Base-by-base conservation (phyloP, 2,329 filamentous ascomycete species). In the Diaporthe humulicola region DNA sequence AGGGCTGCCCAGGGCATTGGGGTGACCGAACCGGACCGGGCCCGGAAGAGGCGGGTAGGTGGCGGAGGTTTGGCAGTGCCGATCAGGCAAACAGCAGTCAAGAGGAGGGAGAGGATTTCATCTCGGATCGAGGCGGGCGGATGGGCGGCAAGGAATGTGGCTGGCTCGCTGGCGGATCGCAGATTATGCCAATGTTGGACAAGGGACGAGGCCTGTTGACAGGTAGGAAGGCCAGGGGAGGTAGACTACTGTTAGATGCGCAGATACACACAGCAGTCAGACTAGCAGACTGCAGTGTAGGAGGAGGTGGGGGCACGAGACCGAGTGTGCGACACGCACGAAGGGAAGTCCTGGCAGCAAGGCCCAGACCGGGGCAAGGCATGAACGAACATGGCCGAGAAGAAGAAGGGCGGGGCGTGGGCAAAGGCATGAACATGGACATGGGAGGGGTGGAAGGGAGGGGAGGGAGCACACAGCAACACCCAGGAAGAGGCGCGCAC, bases 1-100 rank as follows among this genome's bases (percentile, higher is more conserved):
- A 67, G 64, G 64, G 64, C 64, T 40, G 48, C 42, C 64, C 64
- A 67, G 64, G 64, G 3, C 64, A 8, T 40, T 45, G 40, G 60
- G 33, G 45, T 36, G 19, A 28, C 60, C 40, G 64, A 50, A 25
- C 30, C 64, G 64, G 30, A 67, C 45, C 64, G 64, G 64, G 45
- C 12, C 64, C 64, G 64, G 64, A n/a, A 52, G 64, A 67, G 42
- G 42, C 17, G 40, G 60, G 17, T 64, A 40, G 3, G 40, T 48
- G 42, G 64, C 61, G 40, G 25, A 50, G 22, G 38, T 45, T 64
- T 64, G 60, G 60, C 60, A 42, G 30, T 67, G 64, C 45, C 22
- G 64, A 67, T 67, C 64, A 67, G 45, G 64, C 64, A 67, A 52
- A 38, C 19, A 25, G 45, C 48, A 52, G 45, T 22, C n/a, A 33